Percentiles rank a stretch among this genome's conserved stretches.
phyloP scores from a whole-genome alignment of 2,329 filamentous ascomycete species.

The Cordyceps javanica region DNA sequence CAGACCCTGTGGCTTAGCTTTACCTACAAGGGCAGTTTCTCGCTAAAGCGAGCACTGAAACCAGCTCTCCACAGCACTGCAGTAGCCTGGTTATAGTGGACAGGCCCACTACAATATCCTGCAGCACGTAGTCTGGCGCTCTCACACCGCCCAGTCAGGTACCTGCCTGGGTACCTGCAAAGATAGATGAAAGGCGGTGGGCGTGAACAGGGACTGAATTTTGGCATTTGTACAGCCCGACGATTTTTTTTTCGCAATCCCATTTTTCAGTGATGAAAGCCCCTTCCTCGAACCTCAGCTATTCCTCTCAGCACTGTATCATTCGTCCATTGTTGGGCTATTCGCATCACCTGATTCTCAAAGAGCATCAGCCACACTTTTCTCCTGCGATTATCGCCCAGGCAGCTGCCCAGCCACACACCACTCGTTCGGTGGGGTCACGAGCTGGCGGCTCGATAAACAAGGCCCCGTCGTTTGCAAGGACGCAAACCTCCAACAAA shows the following conservation, averaged over 20 bases:
- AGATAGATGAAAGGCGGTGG: not conserved
- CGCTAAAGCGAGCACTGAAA: constrained; percentile 5
- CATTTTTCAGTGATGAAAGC: no score
- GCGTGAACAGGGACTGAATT: no score
- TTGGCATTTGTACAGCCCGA: not conserved
- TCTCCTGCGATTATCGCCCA: not conserved
- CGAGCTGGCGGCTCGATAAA: constrained; percentile 1
- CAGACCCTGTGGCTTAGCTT: not conserved
- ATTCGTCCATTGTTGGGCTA: not conserved
- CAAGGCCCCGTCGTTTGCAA: not conserved
- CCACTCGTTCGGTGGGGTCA: constrained; percentile 9
- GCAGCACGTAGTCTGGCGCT: not conserved
- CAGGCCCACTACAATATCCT: not conserved
- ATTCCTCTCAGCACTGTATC: not conserved
- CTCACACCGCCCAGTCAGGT: constrained; percentile 2
- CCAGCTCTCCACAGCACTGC: not conserved
- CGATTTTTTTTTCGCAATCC: not conserved
- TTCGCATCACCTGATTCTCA: not conserved
- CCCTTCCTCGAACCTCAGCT: not conserved
- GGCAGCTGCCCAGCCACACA: constrained; percentile 2
- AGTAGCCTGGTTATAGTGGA: not conserved
- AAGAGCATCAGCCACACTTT: not conserved
- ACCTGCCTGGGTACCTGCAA: not conserved
- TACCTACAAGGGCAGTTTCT: not conserved
- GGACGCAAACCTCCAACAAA: constrained; percentile 1